These are phyloP conservation scores for Aspergillus bombycis DNA, from an alignment of 2,329 filamentous ascomycete genomes.

Conservation along the genomic window DNA sequence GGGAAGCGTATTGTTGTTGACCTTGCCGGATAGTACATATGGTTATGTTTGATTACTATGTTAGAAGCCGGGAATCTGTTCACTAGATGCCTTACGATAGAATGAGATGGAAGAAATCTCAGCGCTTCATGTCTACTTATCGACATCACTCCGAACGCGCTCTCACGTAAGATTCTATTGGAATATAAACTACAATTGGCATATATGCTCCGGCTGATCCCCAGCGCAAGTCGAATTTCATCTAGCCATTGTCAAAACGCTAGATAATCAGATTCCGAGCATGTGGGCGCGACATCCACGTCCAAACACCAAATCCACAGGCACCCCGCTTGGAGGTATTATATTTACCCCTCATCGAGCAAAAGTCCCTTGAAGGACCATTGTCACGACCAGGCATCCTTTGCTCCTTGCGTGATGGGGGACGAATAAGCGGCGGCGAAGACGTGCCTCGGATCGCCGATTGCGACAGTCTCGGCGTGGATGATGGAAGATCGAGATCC, in stretches of 20 bases:
- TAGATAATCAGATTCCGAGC: not conserved
- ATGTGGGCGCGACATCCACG: not conserved
- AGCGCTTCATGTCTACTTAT: not conserved
- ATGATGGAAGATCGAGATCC: not conserved
- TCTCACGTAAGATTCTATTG: too few species aligned
- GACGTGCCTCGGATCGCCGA: conserved; percentile 1
- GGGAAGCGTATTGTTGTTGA: conserved; percentile 70
- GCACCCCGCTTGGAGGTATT: not conserved
- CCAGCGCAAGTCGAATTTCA: too few species aligned
- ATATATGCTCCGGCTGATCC: rapidly evolving
- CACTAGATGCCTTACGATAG: not conserved
- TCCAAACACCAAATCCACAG: not conserved
- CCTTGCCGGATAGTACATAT: conserved; percentile 19
- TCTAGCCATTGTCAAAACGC: not conserved
- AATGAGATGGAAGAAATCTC: not conserved
- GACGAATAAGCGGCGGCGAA: not conserved
- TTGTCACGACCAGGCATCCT: not conserved
- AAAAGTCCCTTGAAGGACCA: not conserved
- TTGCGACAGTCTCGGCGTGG: not conserved
- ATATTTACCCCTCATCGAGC: not conserved
- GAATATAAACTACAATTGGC: too few species aligned
- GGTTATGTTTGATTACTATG: not conserved
- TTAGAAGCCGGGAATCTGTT: not conserved
- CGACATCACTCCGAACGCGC: too few species aligned
- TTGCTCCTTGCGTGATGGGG: not conserved